phyloP scores from a whole-genome alignment of 148 eudicot species.

The Nyssa sinensis region DNA sequence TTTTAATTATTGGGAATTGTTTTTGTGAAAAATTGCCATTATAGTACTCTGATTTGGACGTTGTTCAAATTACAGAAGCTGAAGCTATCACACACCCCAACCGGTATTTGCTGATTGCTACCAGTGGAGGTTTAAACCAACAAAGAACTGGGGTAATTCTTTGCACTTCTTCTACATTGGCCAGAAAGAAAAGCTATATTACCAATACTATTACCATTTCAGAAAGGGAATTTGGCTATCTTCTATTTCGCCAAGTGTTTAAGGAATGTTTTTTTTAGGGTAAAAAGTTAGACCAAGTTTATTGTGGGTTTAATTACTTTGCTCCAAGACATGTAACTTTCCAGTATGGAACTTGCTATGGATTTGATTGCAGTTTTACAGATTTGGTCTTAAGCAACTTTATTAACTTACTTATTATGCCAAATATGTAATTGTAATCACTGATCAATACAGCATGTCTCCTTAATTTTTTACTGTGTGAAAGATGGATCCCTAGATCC shows the following conservation, averaged over 20 bases:
- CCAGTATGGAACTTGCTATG: neutral
- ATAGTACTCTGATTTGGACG: neutral
- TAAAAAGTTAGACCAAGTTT: no score
- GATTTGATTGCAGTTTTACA: neutral
- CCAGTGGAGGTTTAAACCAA: constrained; percentile 97
- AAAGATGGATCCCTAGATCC: no score
- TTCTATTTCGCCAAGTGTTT: neutral
- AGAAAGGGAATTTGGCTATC: neutral
- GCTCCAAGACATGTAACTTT: neutral
- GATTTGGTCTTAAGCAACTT: neutral
- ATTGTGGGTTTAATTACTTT: neutral
- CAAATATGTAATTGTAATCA: neutral
- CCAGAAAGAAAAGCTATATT: neutral
- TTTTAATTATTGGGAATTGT: neutral
- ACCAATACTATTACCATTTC: neutral
- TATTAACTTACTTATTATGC: neutral
- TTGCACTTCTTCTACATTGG: neutral
- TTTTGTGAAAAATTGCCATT: neutral
- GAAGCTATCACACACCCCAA: constrained; percentile 51
- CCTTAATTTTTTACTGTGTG: neutral
- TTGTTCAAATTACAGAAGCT: constrained; percentile 50
- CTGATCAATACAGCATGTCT: neutral
- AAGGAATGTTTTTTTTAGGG: neutral
- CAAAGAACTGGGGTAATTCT: constrained; percentile 94
- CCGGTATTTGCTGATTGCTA: constrained; percentile 73